These are phyloP conservation scores for Mariannaea sp. DNA, from an alignment of 2,329 filamentous ascomycete genomes.

Conservation along the genomic window DNA sequence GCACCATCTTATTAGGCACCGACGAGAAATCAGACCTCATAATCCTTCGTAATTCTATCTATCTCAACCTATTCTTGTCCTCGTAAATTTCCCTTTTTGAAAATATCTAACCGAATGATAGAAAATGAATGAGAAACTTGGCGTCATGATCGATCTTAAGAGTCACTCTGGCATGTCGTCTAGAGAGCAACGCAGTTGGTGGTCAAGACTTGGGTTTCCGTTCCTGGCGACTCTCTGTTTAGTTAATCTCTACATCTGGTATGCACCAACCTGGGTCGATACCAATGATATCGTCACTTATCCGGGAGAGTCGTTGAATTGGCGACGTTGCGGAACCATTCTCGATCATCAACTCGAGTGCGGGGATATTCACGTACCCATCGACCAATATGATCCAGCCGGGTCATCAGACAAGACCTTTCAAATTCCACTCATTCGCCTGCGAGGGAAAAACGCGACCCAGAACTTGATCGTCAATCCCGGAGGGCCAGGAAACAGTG, in stretches of 20 bases:
- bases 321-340: slow-evolving; percentile 47
- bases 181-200: too few species aligned
- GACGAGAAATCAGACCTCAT: too few species aligned
- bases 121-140: too few species aligned
- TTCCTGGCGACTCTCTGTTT: neutral
- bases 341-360: slow-evolving; percentile 48
- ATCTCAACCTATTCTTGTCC: too few species aligned
- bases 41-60: too few species aligned
- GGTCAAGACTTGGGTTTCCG: neutral
- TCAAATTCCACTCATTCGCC: slow-evolving; percentile 50
- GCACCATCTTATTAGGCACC: too few species aligned
- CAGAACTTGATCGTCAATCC: slow-evolving; percentile 53
- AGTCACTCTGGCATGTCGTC: too few species aligned
- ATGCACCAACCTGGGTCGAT: neutral
- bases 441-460: slow-evolving; percentile 49
- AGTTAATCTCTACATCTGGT: neutral
- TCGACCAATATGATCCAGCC: slow-evolving; percentile 50
- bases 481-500: slow-evolving; percentile 54
- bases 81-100: too few species aligned
- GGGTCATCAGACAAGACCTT: slow-evolving; percentile 44
- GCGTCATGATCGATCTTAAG: too few species aligned
- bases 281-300: slow-evolving; percentile 23
- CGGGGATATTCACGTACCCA: slow-evolving; percentile 49
- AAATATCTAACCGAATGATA: too few species aligned
- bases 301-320: slow-evolving; percentile 44